Evolutionary conservation across 1,284 basidiomycete species (phyloP), one percentile per base, ranked within the genome.

Genomic region (Cutaneotrichosporon cyanovorans): DNA sequence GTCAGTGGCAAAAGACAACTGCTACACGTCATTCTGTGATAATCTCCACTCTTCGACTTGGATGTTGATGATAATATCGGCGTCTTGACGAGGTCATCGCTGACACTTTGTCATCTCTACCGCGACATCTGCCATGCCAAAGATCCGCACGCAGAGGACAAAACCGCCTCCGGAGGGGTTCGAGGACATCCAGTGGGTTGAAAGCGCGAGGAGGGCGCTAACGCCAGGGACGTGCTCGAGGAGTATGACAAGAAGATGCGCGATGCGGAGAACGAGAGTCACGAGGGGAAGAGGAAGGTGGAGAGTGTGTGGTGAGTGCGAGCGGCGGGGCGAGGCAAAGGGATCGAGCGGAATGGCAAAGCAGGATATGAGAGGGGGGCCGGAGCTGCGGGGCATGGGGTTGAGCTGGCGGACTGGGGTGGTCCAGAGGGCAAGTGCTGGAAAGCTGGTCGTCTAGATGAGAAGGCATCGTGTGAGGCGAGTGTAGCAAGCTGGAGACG

Each of bases 241-340:
- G 89, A 93, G 73, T 93, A 92, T 67, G 85, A 87, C 38, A 88
- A 88, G 77, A 92, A 91, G 76, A 93, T 93, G 90, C 78, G 90
- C 54, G 89, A 93, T 68, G 92, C 90, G 10, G 95, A 99, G 78
- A 95, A 90, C 63, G 92, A 97, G 73, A 83, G 84, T 8, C 90
- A 96, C 64, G 95, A 98, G 69, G 93, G 93, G 52, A 98, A 98
- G 73, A 85, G 95, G 66, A 95, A 91, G 74, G 82, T 85, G 23
- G 95, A 98, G 74, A 85, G 86, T 2, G 75, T 96, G n/a, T 98
- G 95, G 95, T 73, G 35, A 51, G 72, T 59, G 8, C 12, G 25
- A 28, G 8, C 12, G 25, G n/a, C n/a, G n/a, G n/a, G n/a, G n/a
- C n/a, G n/a, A n/a, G n/a, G n/a, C n/a, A n/a, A n/a, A n/a, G n/a